Base-by-base conservation (phyloP, 805 yeast genomes). In the Lipomyces sp. region DNA sequence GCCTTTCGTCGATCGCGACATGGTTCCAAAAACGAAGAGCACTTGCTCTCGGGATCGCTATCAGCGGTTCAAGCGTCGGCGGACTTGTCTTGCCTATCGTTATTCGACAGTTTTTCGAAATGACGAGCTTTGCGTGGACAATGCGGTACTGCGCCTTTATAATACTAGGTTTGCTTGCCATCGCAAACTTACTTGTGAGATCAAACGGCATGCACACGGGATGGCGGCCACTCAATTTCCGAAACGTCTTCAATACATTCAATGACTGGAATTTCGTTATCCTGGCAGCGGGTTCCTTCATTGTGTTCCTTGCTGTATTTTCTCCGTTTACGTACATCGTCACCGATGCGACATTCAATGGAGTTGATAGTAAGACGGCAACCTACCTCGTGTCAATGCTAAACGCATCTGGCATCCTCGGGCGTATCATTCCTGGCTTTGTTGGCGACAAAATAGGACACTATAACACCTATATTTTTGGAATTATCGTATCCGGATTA, bases 51-150 rank as follows among this genome's bases (percentile, higher is more conserved):
- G 76, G 78, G 3, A 50, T 76, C 11, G 74, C 75, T 0, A 73
- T 78, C 2, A 60, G 72, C 8, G 82, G 82, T 8, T 77, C 81
- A 0, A 70, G 78, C 6, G 58, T 76, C 8, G 82, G 82, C 2
- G 79, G 80, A 13, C 62, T 75, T 45, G 51, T 74, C n/a, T 76
- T 74, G 60, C 78, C 81, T 11, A 62, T 75, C 39, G 68, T 74
- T 68, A 67, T 77, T 18, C 68, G 74, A 38, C 63, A 63, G 22
- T 61, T 77, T 42, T 70, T 74, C 44, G 51, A 60, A 6, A 58
- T 63, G 16, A 68, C 75, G 21, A 82, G 82, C 1, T 78, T 75
- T 57, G 69, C 67, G 8, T 79, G 83, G 82, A 73, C 79, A 2
- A 68, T 76, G 40, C 68, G 83, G 40, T 68, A 70, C 19, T 63